Evolutionary conservation across 2,329 filamentous ascomycete genomes (phyloP).

Genomic region (Podosphaera leucotricha): DNA sequence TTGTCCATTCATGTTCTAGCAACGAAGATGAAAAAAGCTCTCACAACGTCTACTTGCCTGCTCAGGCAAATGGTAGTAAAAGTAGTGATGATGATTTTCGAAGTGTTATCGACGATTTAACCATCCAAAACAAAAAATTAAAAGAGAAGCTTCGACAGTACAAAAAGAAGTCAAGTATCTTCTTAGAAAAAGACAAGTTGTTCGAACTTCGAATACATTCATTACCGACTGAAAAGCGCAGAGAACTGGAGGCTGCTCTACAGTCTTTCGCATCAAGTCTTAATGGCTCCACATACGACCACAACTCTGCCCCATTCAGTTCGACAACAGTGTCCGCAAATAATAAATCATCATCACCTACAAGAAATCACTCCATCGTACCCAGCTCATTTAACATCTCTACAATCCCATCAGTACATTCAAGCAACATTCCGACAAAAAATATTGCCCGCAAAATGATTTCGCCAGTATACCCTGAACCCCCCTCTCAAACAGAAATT

Average conservation of each 20-base stretch:
- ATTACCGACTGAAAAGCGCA: conserved; percentile 46
- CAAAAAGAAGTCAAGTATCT: conserved; percentile 39
- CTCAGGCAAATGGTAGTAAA: conserved; percentile 2
- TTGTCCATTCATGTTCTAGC: conserved; percentile 6
- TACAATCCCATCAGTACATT: too few relatives aligned
- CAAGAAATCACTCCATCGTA: too few relatives aligned
- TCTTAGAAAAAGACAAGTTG: conserved; percentile 49
- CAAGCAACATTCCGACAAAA: too few relatives aligned
- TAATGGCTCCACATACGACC: background rate
- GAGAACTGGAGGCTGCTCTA: conserved; percentile 51
- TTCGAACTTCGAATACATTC: conserved; percentile 68
- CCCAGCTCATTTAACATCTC: too few relatives aligned
- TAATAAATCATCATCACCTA: too few relatives aligned
- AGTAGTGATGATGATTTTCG: conserved; percentile 42
- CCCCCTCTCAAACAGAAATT: too few relatives aligned
- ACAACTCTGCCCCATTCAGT: background rate
- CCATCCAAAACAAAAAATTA: conserved; percentile 58
- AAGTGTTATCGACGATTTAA: conserved; percentile 71
- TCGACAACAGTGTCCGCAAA: too few relatives aligned
- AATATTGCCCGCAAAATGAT: too few relatives aligned
- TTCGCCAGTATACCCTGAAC: too few relatives aligned
- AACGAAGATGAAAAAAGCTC: conserved; percentile 3
- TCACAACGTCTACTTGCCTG: background rate
- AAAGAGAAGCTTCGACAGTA: conserved; percentile 51
- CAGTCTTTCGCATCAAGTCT: conserved; percentile 37